Conservation (phyloP, 176 grass and related monocot genomes). For the Musa schizocarpa region DNA sequence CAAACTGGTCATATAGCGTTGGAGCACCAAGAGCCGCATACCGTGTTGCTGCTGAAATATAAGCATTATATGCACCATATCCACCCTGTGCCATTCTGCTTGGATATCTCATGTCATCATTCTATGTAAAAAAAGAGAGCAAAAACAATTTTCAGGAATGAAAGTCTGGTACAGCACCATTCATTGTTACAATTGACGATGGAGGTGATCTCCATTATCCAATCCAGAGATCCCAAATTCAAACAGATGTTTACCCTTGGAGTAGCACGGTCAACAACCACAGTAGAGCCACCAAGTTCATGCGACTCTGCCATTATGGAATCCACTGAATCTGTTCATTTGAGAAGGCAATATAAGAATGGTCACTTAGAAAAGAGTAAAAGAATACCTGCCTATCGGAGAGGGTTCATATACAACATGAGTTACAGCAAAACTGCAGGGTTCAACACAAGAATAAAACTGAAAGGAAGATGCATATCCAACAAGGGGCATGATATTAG, state of each 20-base stretch:
- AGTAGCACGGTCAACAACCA: slow-evolving; percentile 89
- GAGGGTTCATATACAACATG: no score
- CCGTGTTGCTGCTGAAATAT: slow-evolving; percentile 86
- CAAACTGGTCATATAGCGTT: slow-evolving; percentile 72
- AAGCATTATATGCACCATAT: slow-evolving; percentile 90
- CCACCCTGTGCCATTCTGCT: slow-evolving; percentile 64
- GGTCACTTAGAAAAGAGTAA: background rate
- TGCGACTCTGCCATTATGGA: slow-evolving; percentile 77
- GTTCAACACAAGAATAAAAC: background rate
- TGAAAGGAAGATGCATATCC: background rate
- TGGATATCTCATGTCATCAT: slow-evolving; percentile 58
- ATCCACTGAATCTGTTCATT: slow-evolving; percentile 71
- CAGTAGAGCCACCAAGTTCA: slow-evolving; percentile 71
- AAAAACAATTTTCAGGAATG: background rate
- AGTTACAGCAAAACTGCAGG: background rate
- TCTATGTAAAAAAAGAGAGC: slow-evolving; percentile 22
- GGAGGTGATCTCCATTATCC: background rate
- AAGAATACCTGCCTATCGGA: background rate
- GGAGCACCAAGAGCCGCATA: slow-evolving; percentile 78
- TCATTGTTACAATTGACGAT: background rate
- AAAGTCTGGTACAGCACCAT: background rate
- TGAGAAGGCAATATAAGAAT: background rate
- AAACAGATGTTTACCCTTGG: slow-evolving; percentile 47
- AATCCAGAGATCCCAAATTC: background rate
- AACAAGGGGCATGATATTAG: background rate